Conservation (phyloP, 371 early-diverging fungal species). For the Mucor mucedo region DNA sequence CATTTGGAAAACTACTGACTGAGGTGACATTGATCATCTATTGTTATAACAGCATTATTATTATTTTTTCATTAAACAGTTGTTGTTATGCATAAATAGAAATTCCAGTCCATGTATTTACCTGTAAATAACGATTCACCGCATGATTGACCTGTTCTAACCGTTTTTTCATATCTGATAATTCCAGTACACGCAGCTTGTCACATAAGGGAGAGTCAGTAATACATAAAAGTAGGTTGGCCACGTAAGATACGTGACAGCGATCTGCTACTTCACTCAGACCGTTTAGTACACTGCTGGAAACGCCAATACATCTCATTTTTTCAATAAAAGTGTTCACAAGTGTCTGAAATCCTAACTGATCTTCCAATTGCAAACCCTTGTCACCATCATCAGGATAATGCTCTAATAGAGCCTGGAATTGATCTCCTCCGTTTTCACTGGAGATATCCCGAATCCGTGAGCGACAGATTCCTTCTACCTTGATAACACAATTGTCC, state of each 20-base stretch:
- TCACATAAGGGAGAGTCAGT: constrained; percentile 71
- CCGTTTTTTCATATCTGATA: constrained; percentile 57
- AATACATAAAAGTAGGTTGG: constrained; percentile 70
- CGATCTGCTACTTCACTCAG: constrained; percentile 54
- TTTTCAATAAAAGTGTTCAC: constrained; percentile 27
- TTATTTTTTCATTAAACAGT: not conserved
- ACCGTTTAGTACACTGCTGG: constrained; percentile 62
- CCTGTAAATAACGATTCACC: constrained; percentile 75
- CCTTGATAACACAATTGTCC: constrained; percentile 20
- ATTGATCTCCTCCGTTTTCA: constrained; percentile 12
- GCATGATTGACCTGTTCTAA: constrained; percentile 58
- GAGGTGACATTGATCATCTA: constrained; percentile 21
- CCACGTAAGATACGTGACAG: constrained; percentile 60
- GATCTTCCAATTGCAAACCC: not conserved
- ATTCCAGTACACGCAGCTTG: constrained; percentile 65
- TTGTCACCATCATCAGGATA: constrained; percentile 1
- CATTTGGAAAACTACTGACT: constrained; percentile 14
- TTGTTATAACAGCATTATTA: not conserved
- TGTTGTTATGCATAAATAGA: constrained; percentile 13
- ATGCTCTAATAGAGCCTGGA: constrained; percentile 28
- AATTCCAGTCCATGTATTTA: constrained; percentile 28
- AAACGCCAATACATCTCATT: constrained; percentile 69
- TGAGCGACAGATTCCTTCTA: constrained; percentile 45
- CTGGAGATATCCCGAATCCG: constrained; percentile 31
- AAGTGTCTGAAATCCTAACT: not conserved